Base-by-base conservation (phyloP, 2,329 filamentous ascomycete species). In the Aureobasidium sp. region DNA sequence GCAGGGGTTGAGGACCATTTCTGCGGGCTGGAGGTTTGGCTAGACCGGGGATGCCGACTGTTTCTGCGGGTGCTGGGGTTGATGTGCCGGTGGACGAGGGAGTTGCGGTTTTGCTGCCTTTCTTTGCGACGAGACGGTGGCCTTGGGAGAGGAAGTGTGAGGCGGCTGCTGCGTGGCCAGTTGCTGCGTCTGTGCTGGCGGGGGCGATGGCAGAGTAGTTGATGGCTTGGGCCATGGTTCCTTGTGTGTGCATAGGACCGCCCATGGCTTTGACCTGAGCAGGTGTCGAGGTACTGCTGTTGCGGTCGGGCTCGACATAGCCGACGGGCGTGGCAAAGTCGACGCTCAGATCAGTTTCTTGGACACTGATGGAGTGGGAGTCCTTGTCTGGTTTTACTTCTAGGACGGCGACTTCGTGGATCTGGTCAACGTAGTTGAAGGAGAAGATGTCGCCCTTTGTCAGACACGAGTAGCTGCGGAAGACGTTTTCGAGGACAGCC, bases 181-280 rank as follows among this genome's bases (percentile, higher is more conserved):
- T 80, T 6, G 84, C 84, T 15, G 85, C 86, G 15, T 86, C 82
- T 2, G 81, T 84, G 7, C 90, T 83, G 3, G 86, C 86, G 0
- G 94, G 92, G 0, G 91, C 90, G 67, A 99, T 96, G 36, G 91
- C 84, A 58, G 86, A 84, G 76, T 97, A 99, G 79, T 97, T 97
- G 79, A 99, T 97, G n/a, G 91, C 85, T 70, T 96, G 91, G 0
- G 94, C 92, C 94, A 99, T 99, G 64, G 87, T 92, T 12, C 94
- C 94, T 69, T 96, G 90, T 65, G 81, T 85, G 74, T 95, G 91
- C 27, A 97, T 75, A 17, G 88, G 77, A 5, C 92, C 90, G 31
- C 91, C 89, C 66, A 78, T 77, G 88, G 87, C 64, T 76, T 79
- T 67, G 34, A 72, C 68, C 69, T 88, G 94, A 56, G 87, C 80